Conservation (phyloP, 305 asterid genomes). For the Euphrasia arctica region DNA sequence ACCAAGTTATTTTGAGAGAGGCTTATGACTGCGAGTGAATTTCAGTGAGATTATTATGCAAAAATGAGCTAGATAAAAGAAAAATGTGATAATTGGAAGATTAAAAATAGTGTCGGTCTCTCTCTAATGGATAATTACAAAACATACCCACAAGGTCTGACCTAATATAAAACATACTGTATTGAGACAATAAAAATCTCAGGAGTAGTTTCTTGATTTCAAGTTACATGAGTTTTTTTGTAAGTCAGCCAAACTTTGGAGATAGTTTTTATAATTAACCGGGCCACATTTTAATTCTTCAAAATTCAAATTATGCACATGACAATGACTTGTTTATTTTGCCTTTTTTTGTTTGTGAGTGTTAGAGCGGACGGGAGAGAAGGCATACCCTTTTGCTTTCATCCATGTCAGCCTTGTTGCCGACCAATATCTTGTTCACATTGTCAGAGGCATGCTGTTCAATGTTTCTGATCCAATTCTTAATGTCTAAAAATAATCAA, state of each 20-base stretch:
- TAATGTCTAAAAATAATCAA: conserved; percentile 36
- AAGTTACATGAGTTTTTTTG: too few species aligned
- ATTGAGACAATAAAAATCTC: too few species aligned
- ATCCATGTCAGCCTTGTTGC: conserved; percentile 96
- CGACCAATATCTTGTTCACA: conserved; percentile 84
- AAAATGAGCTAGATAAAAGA: conserved; percentile 7
- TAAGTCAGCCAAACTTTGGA: too few species aligned
- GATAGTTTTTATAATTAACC: too few species aligned
- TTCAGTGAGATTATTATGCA: neutral
- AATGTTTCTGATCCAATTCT: conserved; percentile 89
- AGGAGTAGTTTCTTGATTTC: too few species aligned
- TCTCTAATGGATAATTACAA: neutral
- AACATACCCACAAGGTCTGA: too few species aligned
- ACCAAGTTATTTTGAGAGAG: neutral
- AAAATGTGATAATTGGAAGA: neutral
- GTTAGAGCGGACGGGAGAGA: conserved; percentile 18
- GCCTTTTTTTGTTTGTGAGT: neutral
- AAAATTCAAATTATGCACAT: neutral
- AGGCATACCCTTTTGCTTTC: conserved; percentile 85
- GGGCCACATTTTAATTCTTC: neutral
- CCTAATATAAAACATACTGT: too few species aligned
- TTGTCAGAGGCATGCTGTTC: conserved; percentile 92
- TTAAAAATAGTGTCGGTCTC: neutral
- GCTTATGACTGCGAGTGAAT: neutral
- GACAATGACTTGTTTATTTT: neutral